Conservation (phyloP, 1,284 basidiomycete genomes). For the Mycena sp. region DNA sequence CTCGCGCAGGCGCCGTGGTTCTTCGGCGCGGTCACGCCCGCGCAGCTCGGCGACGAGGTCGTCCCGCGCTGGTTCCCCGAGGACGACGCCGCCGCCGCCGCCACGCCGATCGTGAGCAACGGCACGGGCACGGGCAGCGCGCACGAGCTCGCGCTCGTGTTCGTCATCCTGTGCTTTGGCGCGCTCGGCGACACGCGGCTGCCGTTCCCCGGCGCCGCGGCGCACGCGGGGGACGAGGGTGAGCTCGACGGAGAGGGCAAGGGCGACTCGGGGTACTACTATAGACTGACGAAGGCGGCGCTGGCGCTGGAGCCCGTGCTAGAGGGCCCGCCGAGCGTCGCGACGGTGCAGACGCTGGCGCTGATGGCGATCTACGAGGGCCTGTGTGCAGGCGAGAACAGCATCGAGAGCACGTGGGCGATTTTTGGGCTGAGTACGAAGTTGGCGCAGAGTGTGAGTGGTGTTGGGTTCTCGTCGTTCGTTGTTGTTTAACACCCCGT, state of each 20-base stretch:
- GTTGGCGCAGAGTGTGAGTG: conserved; percentile 70
- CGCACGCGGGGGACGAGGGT: not conserved
- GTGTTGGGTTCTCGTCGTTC: not conserved
- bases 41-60: conserved; percentile 70
- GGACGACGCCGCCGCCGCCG: conserved; percentile 39
- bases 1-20: conserved; percentile 81
- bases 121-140: conserved; percentile 44
- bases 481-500: conserved; percentile 25
- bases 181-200: conserved; percentile 60
- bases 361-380: conserved; percentile 77
- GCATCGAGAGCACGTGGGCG: conserved; percentile 69
- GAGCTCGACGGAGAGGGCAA: not conserved
- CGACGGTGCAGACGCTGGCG: conserved; percentile 72
- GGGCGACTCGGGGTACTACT: conserved; percentile 59
- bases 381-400: conserved; percentile 62
- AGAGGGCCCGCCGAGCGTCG: conserved; percentile 71
- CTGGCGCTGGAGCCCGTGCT: conserved; percentile 71
- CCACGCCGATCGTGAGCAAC: not conserved
- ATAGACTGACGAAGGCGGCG: conserved; percentile 65
- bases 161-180: conserved; percentile 67
- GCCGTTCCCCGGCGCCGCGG: conserved; percentile 37
- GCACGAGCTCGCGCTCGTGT: conserved; percentile 67
- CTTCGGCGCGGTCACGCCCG: conserved; percentile 70
- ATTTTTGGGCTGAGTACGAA: conserved; percentile 69
- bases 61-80: conserved; percentile 74